phyloP scores from a whole-genome alignment of 805 yeast genomes.

The Wickerhamia fluorescens region DNA sequence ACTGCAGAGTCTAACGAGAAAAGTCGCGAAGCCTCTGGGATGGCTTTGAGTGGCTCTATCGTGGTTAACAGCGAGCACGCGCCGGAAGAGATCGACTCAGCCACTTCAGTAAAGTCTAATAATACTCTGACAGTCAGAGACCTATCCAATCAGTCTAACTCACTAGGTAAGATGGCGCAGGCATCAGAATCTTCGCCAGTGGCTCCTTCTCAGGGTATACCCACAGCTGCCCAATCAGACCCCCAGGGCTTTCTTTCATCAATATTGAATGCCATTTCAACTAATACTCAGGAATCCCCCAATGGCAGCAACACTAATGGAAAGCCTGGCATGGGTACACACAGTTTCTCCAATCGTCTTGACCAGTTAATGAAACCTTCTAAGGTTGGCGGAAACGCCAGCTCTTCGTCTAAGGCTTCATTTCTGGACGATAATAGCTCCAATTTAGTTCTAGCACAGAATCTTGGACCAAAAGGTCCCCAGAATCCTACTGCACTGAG shows the following conservation, averaged over 20 bases:
- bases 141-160: no score
- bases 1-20: no score
- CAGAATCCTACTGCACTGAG: no score
- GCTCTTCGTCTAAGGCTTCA: no score
- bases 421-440: slow-evolving; percentile 5
- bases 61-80: background rate
- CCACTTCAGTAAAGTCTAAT: no score
- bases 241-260: slow-evolving; percentile 36
- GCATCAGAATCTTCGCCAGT: no score
- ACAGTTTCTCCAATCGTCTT: slow-evolving; percentile 14
- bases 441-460: no score
- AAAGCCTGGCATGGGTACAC: background rate
- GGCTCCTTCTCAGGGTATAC: no score
- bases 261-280: slow-evolving; percentile 38
- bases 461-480: no score
- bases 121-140: no score
- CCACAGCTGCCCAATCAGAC: slow-evolving; percentile 6
- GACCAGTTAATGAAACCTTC: slow-evolving; percentile 19
- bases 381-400: slow-evolving; percentile 8
- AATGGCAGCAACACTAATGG: background rate
- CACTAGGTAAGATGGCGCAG: no score
- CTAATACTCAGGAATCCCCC: slow-evolving; percentile 23
- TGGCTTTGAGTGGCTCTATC: slow-evolving; percentile 1
- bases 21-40: no score
- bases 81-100: background rate